These are phyloP conservation scores for Laburnicola sp. DNA, from an alignment of 2,329 filamentous ascomycete genomes.

Conservation along the genomic window DNA sequence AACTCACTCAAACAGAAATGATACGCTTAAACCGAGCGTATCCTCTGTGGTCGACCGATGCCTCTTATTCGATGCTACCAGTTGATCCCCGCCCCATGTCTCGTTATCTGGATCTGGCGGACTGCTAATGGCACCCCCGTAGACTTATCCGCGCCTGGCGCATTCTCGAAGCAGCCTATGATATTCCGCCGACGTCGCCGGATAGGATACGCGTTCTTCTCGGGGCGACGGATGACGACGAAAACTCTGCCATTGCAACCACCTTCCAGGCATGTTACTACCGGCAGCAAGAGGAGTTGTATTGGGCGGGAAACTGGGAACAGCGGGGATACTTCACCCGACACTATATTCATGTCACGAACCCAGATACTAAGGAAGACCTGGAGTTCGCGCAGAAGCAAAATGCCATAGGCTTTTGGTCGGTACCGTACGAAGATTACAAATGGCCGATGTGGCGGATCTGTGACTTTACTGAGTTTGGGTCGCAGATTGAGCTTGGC, in stretches of 20 bases:
- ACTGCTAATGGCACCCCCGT: constrained; percentile 1
- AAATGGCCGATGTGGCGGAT: constrained; percentile 1
- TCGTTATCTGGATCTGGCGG: constrained; percentile 8
- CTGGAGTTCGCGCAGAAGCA: constrained; percentile 9
- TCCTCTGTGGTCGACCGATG: constrained; percentile 9
- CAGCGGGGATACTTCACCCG: not conserved
- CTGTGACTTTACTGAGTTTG: constrained; percentile 4
- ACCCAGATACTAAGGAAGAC: constrained; percentile 8
- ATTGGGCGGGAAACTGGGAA: not conserved
- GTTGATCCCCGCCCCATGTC: constrained; percentile 10
- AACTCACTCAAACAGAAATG: constrained; percentile 1
- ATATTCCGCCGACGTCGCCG: constrained; percentile 2
- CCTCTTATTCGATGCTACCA: constrained; percentile 9
- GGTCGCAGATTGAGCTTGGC: constrained; percentile 10
- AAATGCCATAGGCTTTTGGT: constrained; percentile 13
- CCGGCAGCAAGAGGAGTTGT: constrained; percentile 8
- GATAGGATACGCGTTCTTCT: constrained; percentile 9
- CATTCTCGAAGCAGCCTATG: constrained; percentile 10
- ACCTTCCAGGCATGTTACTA: constrained; percentile 7
- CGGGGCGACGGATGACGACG: not conserved
- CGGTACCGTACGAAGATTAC: constrained; percentile 3
- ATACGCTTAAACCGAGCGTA: constrained; percentile 13
- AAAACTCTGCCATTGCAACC: constrained; percentile 4
- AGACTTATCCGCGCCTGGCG: constrained; percentile 13
- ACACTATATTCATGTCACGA: not conserved